Evolutionary conservation across 108 stramenopile genomes (phyloP), one percentile per base, ranked within the genome.

Genomic region (Nitzschia palea): DNA sequence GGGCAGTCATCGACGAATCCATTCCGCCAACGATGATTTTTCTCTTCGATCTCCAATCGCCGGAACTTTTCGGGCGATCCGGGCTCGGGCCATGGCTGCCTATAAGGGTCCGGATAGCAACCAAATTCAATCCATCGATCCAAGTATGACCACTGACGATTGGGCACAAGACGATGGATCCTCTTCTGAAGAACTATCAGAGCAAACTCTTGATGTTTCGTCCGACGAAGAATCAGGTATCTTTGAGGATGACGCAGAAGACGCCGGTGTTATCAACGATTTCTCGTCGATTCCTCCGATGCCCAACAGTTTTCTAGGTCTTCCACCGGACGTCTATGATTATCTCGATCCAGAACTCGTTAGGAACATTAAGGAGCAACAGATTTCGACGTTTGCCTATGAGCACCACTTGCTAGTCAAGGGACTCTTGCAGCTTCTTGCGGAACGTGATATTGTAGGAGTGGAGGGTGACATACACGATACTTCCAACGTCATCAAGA

Each of bases 381-480:
- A 70, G 36, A 15, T 58, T 8, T 48, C 55, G 5, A 60, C 47
- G 44, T 84, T 86, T 63, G 91, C 79, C 20, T 71, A 61, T 17
- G 87, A 93, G 65, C 89, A 88, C 55, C 80, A 83, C 20, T 73
- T 93, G 37, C 78, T 88, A 34, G 70, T 86, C 36, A 76, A 72
- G 42, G 86, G 86, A 3, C 47, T 86, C 29, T 60, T 93, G 48
- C 74, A 82, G 25, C 54, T 93, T 48, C 62, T 93, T 17, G 68
- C 71, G 14, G 84, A 90, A 62, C 80, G 82, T 31, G 91, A 93
- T 73, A 58, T 80, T 34, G 59, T 81, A 22, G 62, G 74, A 15
- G 80, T 86, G 15, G 78, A 79, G 32, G 85, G 63, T 5, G 75
- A 73, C 34, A 60, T 74, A 17, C 45, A 83, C 45, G 78, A 73